These are phyloP conservation scores for Pyricularia sp. DNA, from an alignment of 2,329 filamentous ascomycete species.

Conservation along the genomic window DNA sequence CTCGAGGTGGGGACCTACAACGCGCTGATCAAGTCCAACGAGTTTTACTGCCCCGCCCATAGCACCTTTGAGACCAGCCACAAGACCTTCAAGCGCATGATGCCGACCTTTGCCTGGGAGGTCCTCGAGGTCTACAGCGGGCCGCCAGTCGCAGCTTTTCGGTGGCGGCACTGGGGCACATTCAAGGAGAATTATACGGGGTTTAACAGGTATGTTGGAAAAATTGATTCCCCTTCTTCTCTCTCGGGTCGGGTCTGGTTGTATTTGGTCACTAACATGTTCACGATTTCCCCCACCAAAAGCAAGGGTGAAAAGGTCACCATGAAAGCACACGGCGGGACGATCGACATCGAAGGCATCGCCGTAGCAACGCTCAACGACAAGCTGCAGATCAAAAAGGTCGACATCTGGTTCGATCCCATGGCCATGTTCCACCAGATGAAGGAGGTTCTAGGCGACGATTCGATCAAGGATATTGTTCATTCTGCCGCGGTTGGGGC, in stretches of 20 bases:
- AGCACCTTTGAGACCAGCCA: conserved; percentile 51
- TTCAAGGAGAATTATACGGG: conserved; percentile 57
- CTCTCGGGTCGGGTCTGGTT: too few relatives aligned
- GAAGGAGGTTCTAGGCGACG: conserved; percentile 8
- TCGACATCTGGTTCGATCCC: conserved; percentile 55
- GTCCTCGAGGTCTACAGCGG: conserved; percentile 55
- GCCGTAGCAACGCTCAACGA: conserved; percentile 50
- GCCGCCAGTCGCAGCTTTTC: conserved; percentile 47
- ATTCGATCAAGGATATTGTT: neutral
- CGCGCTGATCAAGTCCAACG: conserved; percentile 48
- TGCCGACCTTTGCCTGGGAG: conserved; percentile 61
- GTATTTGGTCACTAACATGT: neutral
- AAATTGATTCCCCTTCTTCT: too few relatives aligned
- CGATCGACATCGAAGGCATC: conserved; percentile 51
- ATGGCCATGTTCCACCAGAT: conserved; percentile 57
- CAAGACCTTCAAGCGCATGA: conserved; percentile 61
- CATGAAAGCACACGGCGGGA: conserved; percentile 44
- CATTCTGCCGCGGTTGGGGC: neutral
- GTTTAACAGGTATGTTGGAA: conserved; percentile 7
- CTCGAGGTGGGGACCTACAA: conserved; percentile 57
- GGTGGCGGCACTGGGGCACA: conserved; percentile 55
- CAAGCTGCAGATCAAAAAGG: conserved; percentile 39
- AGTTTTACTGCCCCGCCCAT: conserved; percentile 49
- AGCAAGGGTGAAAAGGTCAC: conserved; percentile 51
- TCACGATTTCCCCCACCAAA: neutral